Percentiles rank a stretch among this genome's conserved stretches.
phyloP scores from a whole-genome alignment of 2,329 filamentous ascomycete genomes.

The Fusarium succisae region DNA sequence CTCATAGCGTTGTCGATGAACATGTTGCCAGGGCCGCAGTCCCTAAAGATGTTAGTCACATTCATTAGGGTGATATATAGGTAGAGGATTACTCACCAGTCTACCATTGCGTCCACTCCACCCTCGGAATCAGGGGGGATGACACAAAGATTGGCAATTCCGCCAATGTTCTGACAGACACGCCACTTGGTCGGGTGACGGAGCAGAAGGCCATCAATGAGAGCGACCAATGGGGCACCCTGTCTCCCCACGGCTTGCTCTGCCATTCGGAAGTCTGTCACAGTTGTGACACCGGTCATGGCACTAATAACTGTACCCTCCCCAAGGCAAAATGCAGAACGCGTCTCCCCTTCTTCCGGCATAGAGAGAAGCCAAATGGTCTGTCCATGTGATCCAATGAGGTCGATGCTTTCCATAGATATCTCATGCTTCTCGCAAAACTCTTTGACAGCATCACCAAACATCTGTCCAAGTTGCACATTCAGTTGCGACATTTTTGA shows the following conservation, averaged over 20 bases:
- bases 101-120: constrained; percentile 12
- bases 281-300: constrained; percentile 64
- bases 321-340: constrained; percentile 62
- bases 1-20: constrained; percentile 66
- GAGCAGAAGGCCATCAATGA: constrained; percentile 65
- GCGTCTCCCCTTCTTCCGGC: constrained; percentile 50
- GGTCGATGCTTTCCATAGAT: constrained; percentile 59
- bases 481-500: constrained; percentile 65
- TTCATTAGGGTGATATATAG: too few species aligned
- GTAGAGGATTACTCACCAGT: neutral
- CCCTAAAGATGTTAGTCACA: neutral
- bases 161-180: constrained; percentile 68
- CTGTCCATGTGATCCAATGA: constrained; percentile 65
- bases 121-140: constrained; percentile 58
- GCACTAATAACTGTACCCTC: constrained; percentile 64
- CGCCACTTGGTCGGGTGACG: constrained; percentile 65
- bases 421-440: constrained; percentile 59
- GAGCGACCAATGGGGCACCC: constrained; percentile 64
- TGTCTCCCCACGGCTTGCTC: constrained; percentile 66
- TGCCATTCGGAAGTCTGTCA: constrained; percentile 66
- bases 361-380: constrained; percentile 63
- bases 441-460: constrained; percentile 59
- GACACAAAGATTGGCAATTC: constrained; percentile 68
- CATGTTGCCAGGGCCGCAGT: constrained; percentile 57
- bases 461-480: constrained; percentile 64